Evolutionary conservation across 768 basidiomycete genomes (phyloP).

Genomic region (Megacollybia marginata): DNA sequence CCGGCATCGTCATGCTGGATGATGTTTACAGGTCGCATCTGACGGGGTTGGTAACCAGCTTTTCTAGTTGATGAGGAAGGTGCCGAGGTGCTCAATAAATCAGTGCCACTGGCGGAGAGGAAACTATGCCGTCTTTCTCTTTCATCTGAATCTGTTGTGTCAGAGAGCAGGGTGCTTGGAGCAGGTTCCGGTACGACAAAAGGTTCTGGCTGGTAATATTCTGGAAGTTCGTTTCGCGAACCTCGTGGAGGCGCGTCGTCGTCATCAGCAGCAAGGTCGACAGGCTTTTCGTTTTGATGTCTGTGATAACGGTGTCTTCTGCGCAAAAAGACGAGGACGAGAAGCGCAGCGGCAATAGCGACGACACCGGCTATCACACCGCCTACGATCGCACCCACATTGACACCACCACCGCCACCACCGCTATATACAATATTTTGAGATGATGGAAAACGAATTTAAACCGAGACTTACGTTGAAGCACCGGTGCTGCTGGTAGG

Average conservation of each 20-base stretch:
- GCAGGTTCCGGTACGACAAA: slow-evolving; percentile 60
- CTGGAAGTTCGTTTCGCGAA: slow-evolving; percentile 43
- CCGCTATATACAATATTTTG: background rate
- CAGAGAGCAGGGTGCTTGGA: slow-evolving; percentile 26
- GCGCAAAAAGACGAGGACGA: slow-evolving; percentile 42
- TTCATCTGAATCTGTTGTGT: slow-evolving; percentile 15
- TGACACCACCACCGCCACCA: slow-evolving; percentile 30
- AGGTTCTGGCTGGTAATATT: slow-evolving; percentile 71
- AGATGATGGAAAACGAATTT: background rate
- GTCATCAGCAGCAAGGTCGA: slow-evolving; percentile 60
- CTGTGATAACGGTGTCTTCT: slow-evolving; percentile 33
- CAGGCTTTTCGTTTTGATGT: slow-evolving; percentile 46
- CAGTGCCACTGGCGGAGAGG: slow-evolving; percentile 35
- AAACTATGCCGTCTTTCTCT: slow-evolving; percentile 30
- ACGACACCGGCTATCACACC: slow-evolving; percentile 17
- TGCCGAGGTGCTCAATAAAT: slow-evolving; percentile 32
- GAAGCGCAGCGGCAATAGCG: slow-evolving; percentile 30
- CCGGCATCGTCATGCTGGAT: slow-evolving; percentile 86
- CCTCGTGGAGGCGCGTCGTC: slow-evolving; percentile 24
- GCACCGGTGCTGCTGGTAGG: slow-evolving; percentile 34
- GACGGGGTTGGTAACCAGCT: slow-evolving; percentile 36
- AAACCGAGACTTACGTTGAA: background rate
- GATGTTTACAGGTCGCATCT: slow-evolving; percentile 67
- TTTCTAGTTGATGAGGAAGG: slow-evolving; percentile 29
- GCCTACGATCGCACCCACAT: slow-evolving; percentile 4